These are phyloP conservation scores for Cryphonectria carpinicola DNA, from an alignment of 2,329 filamentous ascomycete genomes.

Conservation along the genomic window DNA sequence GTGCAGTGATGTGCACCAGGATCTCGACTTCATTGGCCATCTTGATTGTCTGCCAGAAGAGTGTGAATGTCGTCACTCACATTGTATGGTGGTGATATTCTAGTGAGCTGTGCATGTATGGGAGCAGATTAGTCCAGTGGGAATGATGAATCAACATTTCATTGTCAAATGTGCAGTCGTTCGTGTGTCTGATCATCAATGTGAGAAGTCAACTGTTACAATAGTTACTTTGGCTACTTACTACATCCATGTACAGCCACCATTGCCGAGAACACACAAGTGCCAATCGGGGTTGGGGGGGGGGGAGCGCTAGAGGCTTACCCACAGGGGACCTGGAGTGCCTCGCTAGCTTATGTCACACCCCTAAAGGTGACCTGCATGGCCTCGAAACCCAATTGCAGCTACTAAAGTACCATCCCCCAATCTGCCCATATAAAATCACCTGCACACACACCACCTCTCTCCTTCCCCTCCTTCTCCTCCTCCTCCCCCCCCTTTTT, in stretches of 20 bases:
- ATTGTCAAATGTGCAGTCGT: not conserved
- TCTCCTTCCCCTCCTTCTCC: not conserved
- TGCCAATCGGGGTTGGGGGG: not conserved
- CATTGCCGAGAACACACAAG: not conserved
- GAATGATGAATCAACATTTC: not conserved
- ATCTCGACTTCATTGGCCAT: conserved; percentile 51
- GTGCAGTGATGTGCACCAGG: conserved; percentile 59
- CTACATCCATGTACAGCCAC: not conserved
- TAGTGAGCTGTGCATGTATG: not conserved
- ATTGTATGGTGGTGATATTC: not conserved
- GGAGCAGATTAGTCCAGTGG: not conserved
- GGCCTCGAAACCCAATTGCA: conserved; percentile 1
- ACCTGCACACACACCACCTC: not conserved
- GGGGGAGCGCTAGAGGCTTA: not conserved
- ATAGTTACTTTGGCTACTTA: not conserved
- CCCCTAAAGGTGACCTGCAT: conserved; percentile 1
- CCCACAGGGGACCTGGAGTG: not conserved
- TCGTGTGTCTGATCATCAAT: not conserved
- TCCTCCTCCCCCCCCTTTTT: not conserved
- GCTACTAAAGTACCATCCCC: not conserved
- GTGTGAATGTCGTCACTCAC: not conserved
- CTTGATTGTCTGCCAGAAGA: not conserved
- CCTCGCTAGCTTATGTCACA: not conserved
- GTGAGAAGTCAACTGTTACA: not conserved
- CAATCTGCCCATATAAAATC: too few relatives aligned